Conservation (phyloP, 1,284 basidiomycete species). For the Gomphus bonarii region DNA sequence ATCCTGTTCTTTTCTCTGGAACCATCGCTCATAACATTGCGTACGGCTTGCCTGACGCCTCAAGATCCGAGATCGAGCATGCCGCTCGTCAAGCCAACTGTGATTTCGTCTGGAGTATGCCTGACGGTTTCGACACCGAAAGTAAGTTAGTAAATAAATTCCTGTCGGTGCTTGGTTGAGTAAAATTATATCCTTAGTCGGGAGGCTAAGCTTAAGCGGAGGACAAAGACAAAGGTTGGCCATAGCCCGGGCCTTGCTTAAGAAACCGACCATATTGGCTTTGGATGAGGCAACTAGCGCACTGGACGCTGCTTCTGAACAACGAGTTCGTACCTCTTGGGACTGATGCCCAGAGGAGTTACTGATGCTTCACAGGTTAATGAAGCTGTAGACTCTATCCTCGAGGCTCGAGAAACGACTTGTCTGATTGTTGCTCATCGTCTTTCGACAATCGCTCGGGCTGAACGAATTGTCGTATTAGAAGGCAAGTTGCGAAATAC, state of each 20-base stretch:
- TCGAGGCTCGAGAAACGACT: slow-evolving; percentile 67
- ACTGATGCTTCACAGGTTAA: slow-evolving; percentile 48
- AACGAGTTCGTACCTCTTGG: slow-evolving; percentile 33
- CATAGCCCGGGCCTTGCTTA: slow-evolving; percentile 75
- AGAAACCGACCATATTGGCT: slow-evolving; percentile 74
- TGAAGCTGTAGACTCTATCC: slow-evolving; percentile 83
- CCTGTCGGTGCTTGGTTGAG: slow-evolving; percentile 12
- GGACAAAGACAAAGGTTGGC: slow-evolving; percentile 68
- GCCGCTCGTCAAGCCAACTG: slow-evolving; percentile 91
- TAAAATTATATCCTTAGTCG: slow-evolving; percentile 36
- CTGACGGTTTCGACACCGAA: slow-evolving; percentile 72
- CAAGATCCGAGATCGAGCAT: slow-evolving; percentile 74
- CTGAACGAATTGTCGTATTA: slow-evolving; percentile 78
- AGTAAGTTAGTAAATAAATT: slow-evolving; percentile 30
- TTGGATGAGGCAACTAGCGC: slow-evolving; percentile 81
- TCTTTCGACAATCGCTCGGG: slow-evolving; percentile 74
- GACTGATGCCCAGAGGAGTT: neutral
- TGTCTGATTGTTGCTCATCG: slow-evolving; percentile 87
- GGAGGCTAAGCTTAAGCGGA: slow-evolving; percentile 63
- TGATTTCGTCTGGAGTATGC: slow-evolving; percentile 90
- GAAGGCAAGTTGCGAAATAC: slow-evolving; percentile 41
- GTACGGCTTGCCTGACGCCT: slow-evolving; percentile 69
- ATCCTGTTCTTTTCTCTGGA: slow-evolving; percentile 73
- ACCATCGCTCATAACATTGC: slow-evolving; percentile 92
- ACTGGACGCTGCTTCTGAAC: slow-evolving; percentile 84